Evolutionary conservation across 495 filamentous ascomycete genomes (phyloP).

Genomic region (Penicillium silybi): DNA sequence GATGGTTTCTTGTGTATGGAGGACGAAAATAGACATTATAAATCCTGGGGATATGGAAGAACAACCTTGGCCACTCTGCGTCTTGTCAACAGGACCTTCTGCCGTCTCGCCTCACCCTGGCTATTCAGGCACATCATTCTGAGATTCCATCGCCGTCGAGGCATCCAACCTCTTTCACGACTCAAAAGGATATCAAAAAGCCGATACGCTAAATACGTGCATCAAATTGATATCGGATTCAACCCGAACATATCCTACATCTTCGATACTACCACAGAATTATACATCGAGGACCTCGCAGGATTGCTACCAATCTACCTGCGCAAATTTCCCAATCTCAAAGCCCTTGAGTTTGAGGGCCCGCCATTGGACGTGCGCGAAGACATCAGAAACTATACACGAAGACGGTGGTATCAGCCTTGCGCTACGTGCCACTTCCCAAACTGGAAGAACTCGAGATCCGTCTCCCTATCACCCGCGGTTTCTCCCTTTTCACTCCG

Average conservation of each 20-base stretch:
- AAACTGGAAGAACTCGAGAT: neutral
- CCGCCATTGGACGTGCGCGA: neutral
- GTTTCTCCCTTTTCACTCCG: neutral
- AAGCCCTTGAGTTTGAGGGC: neutral
- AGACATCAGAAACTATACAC: neutral
- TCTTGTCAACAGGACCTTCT: neutral
- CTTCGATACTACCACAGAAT: neutral
- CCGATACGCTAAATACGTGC: neutral
- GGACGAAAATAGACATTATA: neutral
- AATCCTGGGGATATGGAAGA: neutral
- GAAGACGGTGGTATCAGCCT: neutral
- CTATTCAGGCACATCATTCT: constrained; percentile 1
- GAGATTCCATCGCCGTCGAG: neutral
- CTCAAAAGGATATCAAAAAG: neutral
- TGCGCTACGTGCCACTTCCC: neutral
- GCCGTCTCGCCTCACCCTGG: neutral
- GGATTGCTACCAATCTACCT: neutral
- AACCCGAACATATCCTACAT: neutral
- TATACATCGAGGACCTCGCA: neutral
- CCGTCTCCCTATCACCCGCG: neutral
- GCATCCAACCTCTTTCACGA: neutral
- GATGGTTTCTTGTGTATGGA: neutral
- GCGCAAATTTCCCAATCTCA: neutral
- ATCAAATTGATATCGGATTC: constrained; percentile 1
- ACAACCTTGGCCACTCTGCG: neutral